Conservation (phyloP, 164 flowering plant species). For the Macadamia tetraphylla region DNA sequence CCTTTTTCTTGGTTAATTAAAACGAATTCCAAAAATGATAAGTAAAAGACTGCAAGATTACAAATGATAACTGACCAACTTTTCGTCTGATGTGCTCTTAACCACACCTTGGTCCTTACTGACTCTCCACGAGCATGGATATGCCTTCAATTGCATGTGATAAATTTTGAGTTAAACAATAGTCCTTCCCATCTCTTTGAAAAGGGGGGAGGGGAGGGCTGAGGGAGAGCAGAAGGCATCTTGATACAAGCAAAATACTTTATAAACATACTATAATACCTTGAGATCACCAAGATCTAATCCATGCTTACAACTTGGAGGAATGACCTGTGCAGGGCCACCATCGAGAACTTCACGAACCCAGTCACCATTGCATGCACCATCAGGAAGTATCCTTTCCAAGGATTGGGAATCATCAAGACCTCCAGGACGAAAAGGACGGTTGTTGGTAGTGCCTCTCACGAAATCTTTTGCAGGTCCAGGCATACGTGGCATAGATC, state of each 20-base stretch:
- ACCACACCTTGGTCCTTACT: slow-evolving; percentile 28
- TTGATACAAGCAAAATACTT: neutral
- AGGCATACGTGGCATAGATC: slow-evolving; percentile 57
- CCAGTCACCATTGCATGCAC: slow-evolving; percentile 82
- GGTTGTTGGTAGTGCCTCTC: slow-evolving; percentile 74
- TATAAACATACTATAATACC: slow-evolving; percentile 28
- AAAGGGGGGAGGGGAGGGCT: too few relatives aligned
- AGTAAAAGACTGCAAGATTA: slow-evolving; percentile 1
- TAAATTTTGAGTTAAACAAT: neutral
- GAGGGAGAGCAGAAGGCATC: neutral
- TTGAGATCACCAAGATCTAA: slow-evolving; percentile 74
- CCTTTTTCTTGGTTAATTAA: too few relatives aligned
- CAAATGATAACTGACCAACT: slow-evolving; percentile 40
- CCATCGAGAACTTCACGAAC: slow-evolving; percentile 66
- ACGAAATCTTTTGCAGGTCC: slow-evolving; percentile 83
- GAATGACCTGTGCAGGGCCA: slow-evolving; percentile 53
- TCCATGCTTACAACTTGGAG: slow-evolving; percentile 79
- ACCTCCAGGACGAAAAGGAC: slow-evolving; percentile 97
- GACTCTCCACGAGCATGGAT: slow-evolving; percentile 60
- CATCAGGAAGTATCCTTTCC: slow-evolving; percentile 60
- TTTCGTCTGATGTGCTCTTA: slow-evolving; percentile 32
- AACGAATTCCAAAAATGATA: too few relatives aligned
- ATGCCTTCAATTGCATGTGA: slow-evolving; percentile 37
- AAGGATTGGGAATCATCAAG: slow-evolving; percentile 57
- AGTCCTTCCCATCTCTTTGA: neutral